Evolutionary conservation across 345 rosid genomes (phyloP).

Genomic region (Cardiospermum halicacabum): DNA sequence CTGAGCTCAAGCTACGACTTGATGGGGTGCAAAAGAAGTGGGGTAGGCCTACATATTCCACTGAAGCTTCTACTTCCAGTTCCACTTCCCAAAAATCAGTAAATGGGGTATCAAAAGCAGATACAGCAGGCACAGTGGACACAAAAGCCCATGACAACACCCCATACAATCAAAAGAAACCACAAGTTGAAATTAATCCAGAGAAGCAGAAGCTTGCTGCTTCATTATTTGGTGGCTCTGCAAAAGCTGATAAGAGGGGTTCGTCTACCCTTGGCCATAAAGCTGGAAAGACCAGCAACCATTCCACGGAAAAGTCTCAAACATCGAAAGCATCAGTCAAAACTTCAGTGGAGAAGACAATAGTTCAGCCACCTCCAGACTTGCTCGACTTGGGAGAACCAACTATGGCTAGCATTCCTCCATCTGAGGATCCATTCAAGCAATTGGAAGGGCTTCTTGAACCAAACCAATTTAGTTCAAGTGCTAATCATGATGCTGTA

Average conservation of each 20-base stretch:
- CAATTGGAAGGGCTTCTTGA: constrained; percentile 84
- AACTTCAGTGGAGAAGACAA: constrained; percentile 28
- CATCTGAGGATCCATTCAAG: constrained; percentile 69
- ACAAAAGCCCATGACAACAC: constrained; percentile 47
- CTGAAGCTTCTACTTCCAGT: constrained; percentile 44
- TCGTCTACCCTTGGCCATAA: constrained; percentile 52
- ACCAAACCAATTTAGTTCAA: constrained; percentile 24
- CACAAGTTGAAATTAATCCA: constrained; percentile 55
- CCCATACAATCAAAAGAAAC: constrained; percentile 52
- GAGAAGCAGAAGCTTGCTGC: constrained; percentile 99
- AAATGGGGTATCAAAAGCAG: constrained; percentile 43
- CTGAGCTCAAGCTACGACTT: constrained; percentile 73
- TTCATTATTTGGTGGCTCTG: constrained; percentile 80
- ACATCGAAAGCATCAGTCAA: constrained; percentile 20
- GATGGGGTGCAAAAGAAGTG: constrained; percentile 97
- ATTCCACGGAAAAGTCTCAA: constrained; percentile 29
- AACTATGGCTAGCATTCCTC: constrained; percentile 26
- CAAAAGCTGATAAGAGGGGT: constrained; percentile 56
- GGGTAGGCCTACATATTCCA: constrained; percentile 67
- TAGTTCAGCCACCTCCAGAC: constrained; percentile 69
- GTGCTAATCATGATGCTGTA: constrained; percentile 16
- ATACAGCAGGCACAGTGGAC: constrained; percentile 34
- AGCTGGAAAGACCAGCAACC: constrained; percentile 42
- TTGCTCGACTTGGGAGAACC: constrained; percentile 88
- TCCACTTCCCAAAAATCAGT: constrained; percentile 44